Base-by-base conservation (phyloP, 73 alveolate species). In the Paramecium primaurelia region DNA sequence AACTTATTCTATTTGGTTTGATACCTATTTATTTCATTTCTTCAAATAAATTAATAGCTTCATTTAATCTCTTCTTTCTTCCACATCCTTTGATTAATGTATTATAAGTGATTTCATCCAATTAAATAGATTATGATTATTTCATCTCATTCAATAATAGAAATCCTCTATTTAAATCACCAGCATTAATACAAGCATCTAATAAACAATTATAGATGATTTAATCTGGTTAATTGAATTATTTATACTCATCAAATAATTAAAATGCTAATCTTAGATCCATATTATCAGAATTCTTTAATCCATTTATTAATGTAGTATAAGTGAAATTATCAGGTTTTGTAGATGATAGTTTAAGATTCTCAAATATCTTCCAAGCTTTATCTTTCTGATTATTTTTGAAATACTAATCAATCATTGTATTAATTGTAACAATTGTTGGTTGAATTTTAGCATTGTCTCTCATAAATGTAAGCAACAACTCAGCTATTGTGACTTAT, bases 311-410 rank as follows among this genome's bases (percentile, higher is more conserved):
- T 59, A 97, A 94, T 25, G 99, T 96, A 3, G 97, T 92, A 93
- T 97, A 97, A 12, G 99, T 97, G 93, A 96, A 97, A 93, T 97
- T 97, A 92, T 96, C 98, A 12, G 99, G 99, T 80, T 80, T 80
- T 4, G 75, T 80, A 7, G 37, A 26, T 45, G 77, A 45, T 3
- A 44, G 38, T 80, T 80, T 80, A 3, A 80, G 30, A 44, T 25
- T 45, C 30, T 80, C 91, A 80, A 80, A 80, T 14, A 54, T 26
- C 7, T 47, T 40, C 91, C 91, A 80, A 3, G 91, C 91, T 22
- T 80, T 80, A 3, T 80, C 91, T 10, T 80, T 80, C 30, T 45
- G 10, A 26, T 80, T 80, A 25, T 80, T 80, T 54, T 80, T 80
- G 28, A 80, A 80, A 28, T 80, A 80, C 16, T 80, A 80, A 28